Evolutionary conservation across 2,329 filamentous ascomycete genomes (phyloP).

Genomic region (Fusarium siculi): DNA sequence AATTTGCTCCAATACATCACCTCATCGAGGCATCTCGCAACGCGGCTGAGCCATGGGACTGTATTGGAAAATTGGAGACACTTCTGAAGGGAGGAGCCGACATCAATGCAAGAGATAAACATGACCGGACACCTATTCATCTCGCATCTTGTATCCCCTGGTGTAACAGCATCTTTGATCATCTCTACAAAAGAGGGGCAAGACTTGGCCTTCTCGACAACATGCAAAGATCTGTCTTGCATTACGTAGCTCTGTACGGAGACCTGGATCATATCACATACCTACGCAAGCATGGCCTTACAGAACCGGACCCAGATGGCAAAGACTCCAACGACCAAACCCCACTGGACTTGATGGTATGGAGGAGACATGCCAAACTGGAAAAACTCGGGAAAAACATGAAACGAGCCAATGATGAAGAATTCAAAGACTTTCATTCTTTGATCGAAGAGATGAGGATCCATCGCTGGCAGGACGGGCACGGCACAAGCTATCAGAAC

Average conservation of each 20-base stretch:
- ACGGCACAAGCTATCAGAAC: not conserved
- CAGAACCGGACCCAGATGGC: not conserved
- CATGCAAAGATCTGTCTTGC: fast-evolving
- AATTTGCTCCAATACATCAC: not conserved
- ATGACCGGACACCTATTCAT: not conserved
- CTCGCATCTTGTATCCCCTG: not conserved
- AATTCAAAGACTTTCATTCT: fast-evolving
- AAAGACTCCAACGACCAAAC: not conserved
- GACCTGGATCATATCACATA: not conserved
- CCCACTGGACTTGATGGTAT: not conserved
- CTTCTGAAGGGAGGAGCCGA: not conserved
- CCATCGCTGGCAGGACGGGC: too few species aligned
- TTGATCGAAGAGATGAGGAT: not conserved
- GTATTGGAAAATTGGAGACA: not conserved
- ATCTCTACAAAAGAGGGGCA: not conserved
- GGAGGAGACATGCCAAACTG: not conserved
- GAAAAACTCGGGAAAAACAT: not conserved
- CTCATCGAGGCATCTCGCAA: not conserved
- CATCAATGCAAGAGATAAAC: fast-evolving
- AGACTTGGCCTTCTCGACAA: not conserved
- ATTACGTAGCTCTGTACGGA: not conserved
- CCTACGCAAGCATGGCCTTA: not conserved
- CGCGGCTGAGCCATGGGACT: not conserved
- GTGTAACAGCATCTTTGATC: not conserved
- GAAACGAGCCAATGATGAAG: not conserved